Evolutionary conservation across 2,329 filamentous ascomycete species (phyloP), one percentile per base, ranked within the genome.

Genomic region (Fusarium foetens): DNA sequence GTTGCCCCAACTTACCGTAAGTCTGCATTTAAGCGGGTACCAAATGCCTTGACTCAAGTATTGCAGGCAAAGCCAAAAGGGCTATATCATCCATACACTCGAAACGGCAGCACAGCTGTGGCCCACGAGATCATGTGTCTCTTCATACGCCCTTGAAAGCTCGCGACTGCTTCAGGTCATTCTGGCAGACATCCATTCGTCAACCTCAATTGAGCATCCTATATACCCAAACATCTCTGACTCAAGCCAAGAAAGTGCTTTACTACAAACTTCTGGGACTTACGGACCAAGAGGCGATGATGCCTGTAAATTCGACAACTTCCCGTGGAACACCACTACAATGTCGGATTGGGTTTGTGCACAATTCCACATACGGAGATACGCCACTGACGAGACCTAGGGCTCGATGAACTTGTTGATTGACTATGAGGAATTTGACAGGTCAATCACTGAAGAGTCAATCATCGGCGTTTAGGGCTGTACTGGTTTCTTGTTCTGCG

Each of bases 1-100:
- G 60, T 0, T 73, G 70, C 13, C 57, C 64, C 13, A n/a, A 63
- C 29, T 11, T 73, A 17, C 67, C 67, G 60, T 63, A 10, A 43
- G 57, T 43, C 16, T n/a, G 1, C 3, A 5, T 14, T 6, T 1
- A 11, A 0, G 3, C 7, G 17, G 14, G 11, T 3, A 11, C 5
- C 13, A 5, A 9, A 42, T 11, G 4, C 7, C 8, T 6, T 2
- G 3, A 8, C 35, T 67, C 3, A 54, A 25, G 0, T 9, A 7
- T 8, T 4, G 0, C 2, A 73, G 66, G 9, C 27, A 21, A 4
- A 33, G 35, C 9, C 19, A 51, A 7, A 43, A 42, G 6, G 25
- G 21, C 2, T 25, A 36, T 0, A 23, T 52, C 0, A 10, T 52
- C 0, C 13, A 38, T 1, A 41, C 61, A 5, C 33, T 71, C 1